Evolutionary conservation across 306 rosid genomes (phyloP).

Genomic region (Datisca glomerata): DNA sequence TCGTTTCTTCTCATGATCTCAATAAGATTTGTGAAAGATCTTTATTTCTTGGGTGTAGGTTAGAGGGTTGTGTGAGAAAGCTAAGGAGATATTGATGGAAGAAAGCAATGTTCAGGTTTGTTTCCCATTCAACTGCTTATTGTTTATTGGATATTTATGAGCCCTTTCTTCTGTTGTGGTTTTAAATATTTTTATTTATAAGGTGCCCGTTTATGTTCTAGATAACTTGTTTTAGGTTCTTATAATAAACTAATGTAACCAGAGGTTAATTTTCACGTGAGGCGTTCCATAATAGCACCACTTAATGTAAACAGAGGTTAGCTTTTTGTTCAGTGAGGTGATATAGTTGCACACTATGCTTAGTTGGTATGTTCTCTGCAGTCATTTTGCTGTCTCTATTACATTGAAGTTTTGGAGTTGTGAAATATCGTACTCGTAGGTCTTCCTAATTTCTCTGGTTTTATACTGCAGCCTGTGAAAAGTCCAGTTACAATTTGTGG

Average conservation of each 20-base stretch:
- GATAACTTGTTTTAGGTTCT: too few relatives aligned
- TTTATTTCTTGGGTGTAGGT: constrained; percentile 33
- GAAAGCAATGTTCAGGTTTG: constrained; percentile 96
- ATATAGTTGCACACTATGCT: background rate
- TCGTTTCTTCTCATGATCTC: too few relatives aligned
- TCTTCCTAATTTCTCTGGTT: background rate
- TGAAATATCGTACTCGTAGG: background rate
- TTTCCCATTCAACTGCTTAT: background rate
- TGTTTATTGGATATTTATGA: background rate
- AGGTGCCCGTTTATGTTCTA: too few relatives aligned
- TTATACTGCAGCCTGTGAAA: constrained; percentile 69
- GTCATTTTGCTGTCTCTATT: too few relatives aligned
- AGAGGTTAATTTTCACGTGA: background rate
- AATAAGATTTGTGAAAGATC: background rate
- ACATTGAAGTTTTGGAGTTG: background rate
- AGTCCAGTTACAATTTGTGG: constrained; percentile 90
- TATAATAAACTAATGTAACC: too few relatives aligned
- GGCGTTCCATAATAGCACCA: background rate
- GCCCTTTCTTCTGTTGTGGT: background rate
- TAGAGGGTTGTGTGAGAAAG: constrained; percentile 75
- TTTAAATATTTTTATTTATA: background rate
- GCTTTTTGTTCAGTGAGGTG: background rate
- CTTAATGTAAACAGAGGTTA: background rate
- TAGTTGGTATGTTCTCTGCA: too few relatives aligned
- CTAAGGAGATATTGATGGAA: constrained; percentile 90